Evolutionary conservation across 2,329 filamentous ascomycete genomes (phyloP).

Genomic region (Ceratocystis alfenasii): DNA sequence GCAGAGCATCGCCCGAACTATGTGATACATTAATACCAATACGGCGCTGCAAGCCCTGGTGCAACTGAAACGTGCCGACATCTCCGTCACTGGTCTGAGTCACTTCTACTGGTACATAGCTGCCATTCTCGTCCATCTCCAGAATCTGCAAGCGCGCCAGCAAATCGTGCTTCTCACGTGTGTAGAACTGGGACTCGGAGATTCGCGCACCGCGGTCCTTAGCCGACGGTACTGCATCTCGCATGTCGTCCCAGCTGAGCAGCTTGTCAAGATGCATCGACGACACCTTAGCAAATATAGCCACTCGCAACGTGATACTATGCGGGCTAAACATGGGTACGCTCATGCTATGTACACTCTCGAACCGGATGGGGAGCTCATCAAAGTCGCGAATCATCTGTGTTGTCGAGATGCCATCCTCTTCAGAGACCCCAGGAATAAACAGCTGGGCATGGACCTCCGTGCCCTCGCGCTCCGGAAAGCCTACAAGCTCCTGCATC

Average conservation of each 20-base stretch:
- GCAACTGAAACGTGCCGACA: slow-evolving; percentile 82
- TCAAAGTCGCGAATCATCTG: slow-evolving; percentile 92
- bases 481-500: slow-evolving; percentile 91
- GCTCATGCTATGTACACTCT: slow-evolving; percentile 98
- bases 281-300: slow-evolving; percentile 83
- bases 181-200: slow-evolving; percentile 83
- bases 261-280: slow-evolving; percentile 93
- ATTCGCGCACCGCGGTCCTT: slow-evolving; percentile 51
- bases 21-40: slow-evolving; percentile 83
- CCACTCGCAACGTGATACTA: slow-evolving; percentile 66
- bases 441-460: slow-evolving; percentile 97
- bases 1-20: slow-evolving; percentile 74
- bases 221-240: slow-evolving; percentile 55
- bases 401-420: slow-evolving; percentile 85
- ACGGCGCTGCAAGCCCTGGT: slow-evolving; percentile 84
- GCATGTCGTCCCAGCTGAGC: slow-evolving; percentile 97
- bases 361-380: slow-evolving; percentile 81
- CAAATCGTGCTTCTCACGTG: slow-evolving; percentile 86
- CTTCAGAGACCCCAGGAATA: slow-evolving; percentile 77
- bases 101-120: slow-evolving; percentile 86
- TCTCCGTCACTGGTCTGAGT: slow-evolving; percentile 75
- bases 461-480: slow-evolving; percentile 88
- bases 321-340: slow-evolving; percentile 61
- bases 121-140: slow-evolving; percentile 81
- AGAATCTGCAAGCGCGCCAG: slow-evolving; percentile 79